These are phyloP conservation scores for Amyloporia xantha DNA, from an alignment of 768 basidiomycete genomes.

Conservation along the genomic window DNA sequence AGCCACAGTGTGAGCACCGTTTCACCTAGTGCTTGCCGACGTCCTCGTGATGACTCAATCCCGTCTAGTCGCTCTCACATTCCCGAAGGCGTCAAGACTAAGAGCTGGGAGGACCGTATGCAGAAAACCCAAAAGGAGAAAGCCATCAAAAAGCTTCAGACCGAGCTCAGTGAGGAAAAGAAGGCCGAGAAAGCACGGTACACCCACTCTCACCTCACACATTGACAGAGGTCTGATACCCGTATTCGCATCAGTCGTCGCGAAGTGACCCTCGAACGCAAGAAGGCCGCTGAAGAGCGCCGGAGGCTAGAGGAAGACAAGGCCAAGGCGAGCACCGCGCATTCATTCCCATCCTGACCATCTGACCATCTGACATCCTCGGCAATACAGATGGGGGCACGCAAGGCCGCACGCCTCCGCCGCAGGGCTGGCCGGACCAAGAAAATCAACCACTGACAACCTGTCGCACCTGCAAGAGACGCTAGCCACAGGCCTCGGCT, in stretches of 20 bases:
- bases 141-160: constrained; percentile 68
- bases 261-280: constrained; percentile 64
- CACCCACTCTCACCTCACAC: constrained; percentile 7
- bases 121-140: constrained; percentile 55
- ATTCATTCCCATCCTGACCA: not conserved
- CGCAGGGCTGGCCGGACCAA: constrained; percentile 71
- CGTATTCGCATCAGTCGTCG: constrained; percentile 38
- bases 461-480: not conserved
- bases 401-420: constrained; percentile 66
- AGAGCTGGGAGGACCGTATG: constrained; percentile 64
- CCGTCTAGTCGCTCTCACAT: constrained; percentile 59
- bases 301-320: constrained; percentile 57
- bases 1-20: constrained; percentile 49
- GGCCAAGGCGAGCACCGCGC: constrained; percentile 39
- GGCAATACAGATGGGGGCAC: constrained; percentile 65
- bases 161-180: constrained; percentile 74
- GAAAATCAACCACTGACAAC: constrained; percentile 67
- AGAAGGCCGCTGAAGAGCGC: constrained; percentile 67
- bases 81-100: constrained; percentile 57
- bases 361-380: constrained; percentile 5
- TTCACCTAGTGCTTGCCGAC: constrained; percentile 41
- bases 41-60: constrained; percentile 7
- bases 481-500: not conserved
- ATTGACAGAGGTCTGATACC: not conserved
- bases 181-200: constrained; percentile 58